Conservation (phyloP, 371 early-diverging fungal species). For the Mortierella polycephala region DNA sequence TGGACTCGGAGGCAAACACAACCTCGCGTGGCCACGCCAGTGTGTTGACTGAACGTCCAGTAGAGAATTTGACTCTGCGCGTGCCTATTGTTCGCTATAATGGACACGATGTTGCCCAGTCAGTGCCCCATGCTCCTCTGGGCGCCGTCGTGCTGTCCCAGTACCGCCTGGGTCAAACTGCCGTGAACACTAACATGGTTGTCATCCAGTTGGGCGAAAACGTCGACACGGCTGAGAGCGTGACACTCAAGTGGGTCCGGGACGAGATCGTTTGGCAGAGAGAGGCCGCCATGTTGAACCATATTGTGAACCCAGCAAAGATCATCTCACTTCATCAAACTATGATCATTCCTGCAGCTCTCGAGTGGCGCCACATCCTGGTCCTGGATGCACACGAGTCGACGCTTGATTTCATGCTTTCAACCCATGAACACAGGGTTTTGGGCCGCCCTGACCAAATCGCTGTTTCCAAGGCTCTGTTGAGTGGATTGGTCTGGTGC, state of each 20-base stretch:
- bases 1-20: constrained; percentile 39
- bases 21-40: constrained; percentile 31
- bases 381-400: constrained; percentile 52
- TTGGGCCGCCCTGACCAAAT: constrained; percentile 32
- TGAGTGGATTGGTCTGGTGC: constrained; percentile 51
- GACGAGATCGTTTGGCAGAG: constrained; percentile 55
- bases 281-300: constrained; percentile 56
- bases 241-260: constrained; percentile 54
- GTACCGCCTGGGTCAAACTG: constrained; percentile 50
- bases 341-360: constrained; percentile 52
- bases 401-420: constrained; percentile 46
- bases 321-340: constrained; percentile 52
- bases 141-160: constrained; percentile 52
- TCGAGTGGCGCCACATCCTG: constrained; percentile 54
- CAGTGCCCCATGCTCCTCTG: constrained; percentile 40
- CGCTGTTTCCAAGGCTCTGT: constrained; percentile 36
- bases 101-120: constrained; percentile 47
- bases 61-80: constrained; percentile 46
- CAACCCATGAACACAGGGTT: constrained; percentile 23
- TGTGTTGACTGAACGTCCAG: constrained; percentile 42
- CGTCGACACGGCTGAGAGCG: constrained; percentile 51
- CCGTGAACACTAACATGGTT: constrained; percentile 42
- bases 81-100: constrained; percentile 54
- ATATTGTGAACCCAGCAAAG: constrained; percentile 53
- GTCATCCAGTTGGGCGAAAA: constrained; percentile 52